Conservation (phyloP, 495 filamentous ascomycete species). For the Neurospora sp. region DNA sequence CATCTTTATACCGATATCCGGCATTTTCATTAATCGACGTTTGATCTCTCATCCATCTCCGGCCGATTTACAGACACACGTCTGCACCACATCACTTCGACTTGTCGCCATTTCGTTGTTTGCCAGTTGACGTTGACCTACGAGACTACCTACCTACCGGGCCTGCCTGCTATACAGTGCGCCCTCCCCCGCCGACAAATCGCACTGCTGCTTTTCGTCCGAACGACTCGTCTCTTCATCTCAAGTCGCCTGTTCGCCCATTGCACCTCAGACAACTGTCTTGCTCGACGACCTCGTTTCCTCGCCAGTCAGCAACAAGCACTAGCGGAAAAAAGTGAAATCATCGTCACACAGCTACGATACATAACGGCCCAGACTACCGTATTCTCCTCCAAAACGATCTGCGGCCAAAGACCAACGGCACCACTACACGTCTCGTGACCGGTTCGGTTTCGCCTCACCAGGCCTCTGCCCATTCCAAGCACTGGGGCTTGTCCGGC, state of each 20-base stretch:
- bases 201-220: neutral
- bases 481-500: neutral
- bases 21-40: neutral
- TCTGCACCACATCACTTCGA: neutral
- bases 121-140: neutral
- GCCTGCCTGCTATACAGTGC: neutral
- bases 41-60: neutral
- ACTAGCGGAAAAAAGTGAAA: neutral
- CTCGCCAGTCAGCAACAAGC: neutral
- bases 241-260: neutral
- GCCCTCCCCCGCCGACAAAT: neutral
- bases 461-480: neutral
- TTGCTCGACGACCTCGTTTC: neutral
- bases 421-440: neutral
- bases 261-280: neutral
- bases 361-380: neutral
- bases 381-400: neutral
- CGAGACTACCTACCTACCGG: neutral
- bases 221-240: neutral
- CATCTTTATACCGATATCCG: neutral
- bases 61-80: neutral
- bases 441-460: neutral
- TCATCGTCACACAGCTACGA: neutral
- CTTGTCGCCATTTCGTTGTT: neutral
- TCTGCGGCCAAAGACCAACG: neutral